Base-by-base conservation (phyloP, 257 asterid genomes). In the Solanum commersonii region DNA sequence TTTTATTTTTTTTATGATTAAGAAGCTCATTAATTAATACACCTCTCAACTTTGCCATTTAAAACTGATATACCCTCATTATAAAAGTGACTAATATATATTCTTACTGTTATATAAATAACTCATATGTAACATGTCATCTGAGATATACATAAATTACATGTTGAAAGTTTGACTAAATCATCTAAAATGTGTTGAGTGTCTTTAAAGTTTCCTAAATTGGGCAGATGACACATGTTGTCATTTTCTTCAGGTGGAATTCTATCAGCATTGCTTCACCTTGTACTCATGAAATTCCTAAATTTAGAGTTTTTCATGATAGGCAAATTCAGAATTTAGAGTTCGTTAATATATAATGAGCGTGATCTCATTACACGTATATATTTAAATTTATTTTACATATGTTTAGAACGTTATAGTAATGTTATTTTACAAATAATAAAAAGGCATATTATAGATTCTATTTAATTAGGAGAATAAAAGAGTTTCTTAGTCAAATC, bases 21-120 rank as follows among this genome's bases (percentile, higher is more conserved):
- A n/a, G n/a, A n/a, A n/a, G n/a, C n/a, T n/a, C n/a, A n/a, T n/a
- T n/a, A n/a, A n/a, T n/a, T 6, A 1, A 49, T 49, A 49, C 4
- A 49, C 3, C 1, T 0, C 1, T 49, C 23, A 2, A 5, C 1
- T 49, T 49, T 49, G 9, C 1, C 10, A 52, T 16, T 52, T 16
- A 16, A 0, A 49, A 0, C 0, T 16, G 8, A 52, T 52, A 16
- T 52, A 6, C 0, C 4, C 0, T 5, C 1, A 0, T 52, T 52
- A 52, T 52, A 0, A 52, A 16, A 49, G 0, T 15, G 0, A 49
- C 3, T 15, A 0, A 5, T 49, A 15, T 5, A 5, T 49, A 5
- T 5, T 0, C 1, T 14, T 0, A 14, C 1, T 0, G 0, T 49
- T 49, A 49, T 49, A 37, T 10, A 35, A 44, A 0, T 44, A 0